These are phyloP conservation scores for Thraustotheca clavata DNA, from an alignment of 352 stramenopile species.

Conservation along the genomic window DNA sequence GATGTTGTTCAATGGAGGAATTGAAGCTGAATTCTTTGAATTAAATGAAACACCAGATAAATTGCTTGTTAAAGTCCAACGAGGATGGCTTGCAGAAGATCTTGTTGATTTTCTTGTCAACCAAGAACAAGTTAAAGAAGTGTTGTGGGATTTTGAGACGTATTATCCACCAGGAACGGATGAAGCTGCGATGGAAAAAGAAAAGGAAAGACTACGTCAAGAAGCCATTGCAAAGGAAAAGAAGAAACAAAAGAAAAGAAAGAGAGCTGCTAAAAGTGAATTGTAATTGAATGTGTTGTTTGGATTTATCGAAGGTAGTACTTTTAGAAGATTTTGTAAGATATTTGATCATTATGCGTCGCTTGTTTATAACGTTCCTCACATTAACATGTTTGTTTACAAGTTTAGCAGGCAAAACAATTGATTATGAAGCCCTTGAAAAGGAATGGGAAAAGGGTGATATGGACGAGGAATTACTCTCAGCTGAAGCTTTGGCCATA, in stretches of 20 bases:
- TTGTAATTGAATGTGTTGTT: constrained; percentile 11
- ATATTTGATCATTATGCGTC: too few species aligned
- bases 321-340: too few species aligned
- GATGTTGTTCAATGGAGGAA: constrained; percentile 19
- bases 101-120: constrained; percentile 21
- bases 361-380: too few species aligned
- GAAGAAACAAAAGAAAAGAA: constrained; percentile 17
- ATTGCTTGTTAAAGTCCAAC: constrained; percentile 16
- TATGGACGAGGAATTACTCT: constrained; percentile 18
- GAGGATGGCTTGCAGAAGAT: constrained; percentile 20
- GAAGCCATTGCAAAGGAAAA: constrained; percentile 11
- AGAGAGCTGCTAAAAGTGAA: constrained; percentile 3
- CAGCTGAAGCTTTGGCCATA: constrained; percentile 9
- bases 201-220: constrained; percentile 3
- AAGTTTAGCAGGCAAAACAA: constrained; percentile 14
- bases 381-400: too few species aligned
- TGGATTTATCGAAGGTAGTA: too few species aligned
- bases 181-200: constrained; percentile 9
- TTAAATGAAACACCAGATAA: constrained; percentile 20
- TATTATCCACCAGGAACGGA: constrained; percentile 17
- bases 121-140: constrained; percentile 18
- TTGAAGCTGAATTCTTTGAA: constrained; percentile 20
- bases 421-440: constrained; percentile 18
- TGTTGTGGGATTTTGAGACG: constrained; percentile 20
- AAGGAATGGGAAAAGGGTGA: constrained; percentile 13